A percentile compares a stretch with the other conserved stretches of the same genome.
Conservation (phyloP, 371 early-diverging fungal species). For the Haplosporangium sp. region DNA sequence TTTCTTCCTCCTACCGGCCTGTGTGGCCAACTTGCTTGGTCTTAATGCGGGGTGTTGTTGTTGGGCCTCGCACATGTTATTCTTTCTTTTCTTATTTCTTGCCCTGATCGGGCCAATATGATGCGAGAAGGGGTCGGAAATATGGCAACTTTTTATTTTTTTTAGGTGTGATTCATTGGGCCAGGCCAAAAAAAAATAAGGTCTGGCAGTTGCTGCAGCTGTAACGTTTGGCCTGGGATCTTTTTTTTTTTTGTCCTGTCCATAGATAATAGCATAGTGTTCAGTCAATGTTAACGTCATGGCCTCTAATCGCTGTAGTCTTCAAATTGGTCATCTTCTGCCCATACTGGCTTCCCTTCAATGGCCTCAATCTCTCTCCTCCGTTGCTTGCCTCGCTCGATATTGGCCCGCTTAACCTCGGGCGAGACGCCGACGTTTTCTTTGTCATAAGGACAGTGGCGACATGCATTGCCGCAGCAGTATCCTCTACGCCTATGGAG, state of each 20-base stretch:
- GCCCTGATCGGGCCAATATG: constrained; percentile 18
- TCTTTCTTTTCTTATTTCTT: background rate
- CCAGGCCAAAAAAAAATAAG: background rate
- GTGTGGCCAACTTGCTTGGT: background rate
- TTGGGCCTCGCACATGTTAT: constrained; percentile 2
- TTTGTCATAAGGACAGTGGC: constrained; percentile 64
- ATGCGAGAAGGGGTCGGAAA: background rate
- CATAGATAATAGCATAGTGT: no score
- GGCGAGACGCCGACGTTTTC: constrained; percentile 64
- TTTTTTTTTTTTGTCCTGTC: no score
- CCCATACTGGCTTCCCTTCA: constrained; percentile 52
- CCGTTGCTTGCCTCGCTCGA: constrained; percentile 41
- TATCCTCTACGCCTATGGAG: constrained; percentile 61
- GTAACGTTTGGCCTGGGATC: no score
- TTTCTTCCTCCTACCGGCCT: background rate
- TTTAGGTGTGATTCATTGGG: no score
- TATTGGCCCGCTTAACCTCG: constrained; percentile 55
- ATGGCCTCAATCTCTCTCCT: constrained; percentile 47
- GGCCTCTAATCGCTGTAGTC: constrained; percentile 32
- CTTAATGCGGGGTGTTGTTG: background rate
- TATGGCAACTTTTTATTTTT: no score
- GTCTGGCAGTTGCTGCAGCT: background rate
- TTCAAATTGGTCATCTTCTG: constrained; percentile 29
- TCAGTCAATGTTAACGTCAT: no score
- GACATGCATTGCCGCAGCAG: constrained; percentile 66